phyloP scores from a whole-genome alignment of 768 basidiomycete species.

The Mycena leptocephala region DNA sequence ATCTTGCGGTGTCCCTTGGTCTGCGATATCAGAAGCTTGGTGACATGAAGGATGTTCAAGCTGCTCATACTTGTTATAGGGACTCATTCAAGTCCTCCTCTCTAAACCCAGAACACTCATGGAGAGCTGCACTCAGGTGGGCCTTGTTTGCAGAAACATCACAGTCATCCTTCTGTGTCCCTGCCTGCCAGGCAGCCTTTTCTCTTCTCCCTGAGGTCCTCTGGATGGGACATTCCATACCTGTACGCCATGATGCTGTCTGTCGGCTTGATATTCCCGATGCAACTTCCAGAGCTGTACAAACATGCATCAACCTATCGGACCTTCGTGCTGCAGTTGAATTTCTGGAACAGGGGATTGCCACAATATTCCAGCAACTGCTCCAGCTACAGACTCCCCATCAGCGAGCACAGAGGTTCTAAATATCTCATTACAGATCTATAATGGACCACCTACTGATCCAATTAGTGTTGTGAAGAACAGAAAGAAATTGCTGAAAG shows the following conservation, averaged over 20 bases:
- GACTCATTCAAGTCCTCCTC: background rate
- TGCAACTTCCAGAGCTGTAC: no score
- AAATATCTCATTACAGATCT: background rate
- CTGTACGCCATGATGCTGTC: background rate
- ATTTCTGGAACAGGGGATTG: background rate
- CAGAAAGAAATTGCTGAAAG: no score
- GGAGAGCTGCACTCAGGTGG: background rate
- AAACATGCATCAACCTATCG: background rate
- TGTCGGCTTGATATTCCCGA: background rate
- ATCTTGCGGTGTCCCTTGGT: background rate
- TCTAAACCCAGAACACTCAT: background rate
- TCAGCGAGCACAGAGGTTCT: background rate
- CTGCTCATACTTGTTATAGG: background rate
- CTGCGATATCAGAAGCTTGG: no score
- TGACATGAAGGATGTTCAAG: no score
- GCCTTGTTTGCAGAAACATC: background rate
- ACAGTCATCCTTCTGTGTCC: background rate
- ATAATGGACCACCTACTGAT: background rate
- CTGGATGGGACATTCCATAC: background rate
- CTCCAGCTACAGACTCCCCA: background rate
- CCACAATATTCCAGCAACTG: slow-evolving; percentile 1
- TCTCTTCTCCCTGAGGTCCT: background rate
- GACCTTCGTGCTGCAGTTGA: background rate
- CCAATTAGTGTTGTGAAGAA: background rate
- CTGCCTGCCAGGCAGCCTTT: background rate